Conservation (phyloP, 2,329 filamentous ascomycete species). For the Colletotrichum sp. region DNA sequence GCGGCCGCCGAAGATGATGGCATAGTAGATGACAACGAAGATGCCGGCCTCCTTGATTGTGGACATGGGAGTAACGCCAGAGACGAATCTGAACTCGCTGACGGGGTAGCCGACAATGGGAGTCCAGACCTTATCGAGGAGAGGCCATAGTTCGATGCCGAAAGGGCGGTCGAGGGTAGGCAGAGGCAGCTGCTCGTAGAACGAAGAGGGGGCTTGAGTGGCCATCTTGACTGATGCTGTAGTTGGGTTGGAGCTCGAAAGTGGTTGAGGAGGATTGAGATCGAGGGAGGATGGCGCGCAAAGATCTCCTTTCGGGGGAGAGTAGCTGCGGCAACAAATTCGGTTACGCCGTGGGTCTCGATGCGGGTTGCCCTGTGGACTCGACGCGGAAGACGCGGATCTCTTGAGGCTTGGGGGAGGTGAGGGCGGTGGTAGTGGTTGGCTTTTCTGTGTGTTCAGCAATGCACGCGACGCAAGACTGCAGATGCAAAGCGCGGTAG, state of each 20-base stretch:
- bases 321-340: neutral
- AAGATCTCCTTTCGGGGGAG: neutral
- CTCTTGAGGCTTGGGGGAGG: neutral
- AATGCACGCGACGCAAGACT: slow-evolving; percentile 13
- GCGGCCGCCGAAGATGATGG: slow-evolving; percentile 90
- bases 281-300: neutral
- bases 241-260: slow-evolving; percentile 2
- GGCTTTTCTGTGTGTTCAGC: neutral
- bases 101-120: slow-evolving; percentile 79
- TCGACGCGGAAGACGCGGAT: slow-evolving; percentile 27
- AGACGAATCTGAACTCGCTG: slow-evolving; percentile 83
- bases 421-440: neutral
- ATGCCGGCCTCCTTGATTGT: slow-evolving; percentile 83
- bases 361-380: slow-evolving; percentile 17
- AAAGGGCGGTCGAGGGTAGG: slow-evolving; percentile 93
- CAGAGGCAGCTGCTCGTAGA: slow-evolving; percentile 64
- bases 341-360: slow-evolving; percentile 17
- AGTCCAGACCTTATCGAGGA: slow-evolving; percentile 89
- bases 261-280: neutral
- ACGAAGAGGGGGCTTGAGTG: slow-evolving; percentile 42
- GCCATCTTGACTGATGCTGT: slow-evolving; percentile 35
- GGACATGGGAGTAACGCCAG: slow-evolving; percentile 86
- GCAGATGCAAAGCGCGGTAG: neutral
- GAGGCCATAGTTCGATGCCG: slow-evolving; percentile 89
- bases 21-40: slow-evolving; percentile 88